phyloP scores from a whole-genome alignment of 2,329 filamentous ascomycete genomes.

The Phoma sp. region DNA sequence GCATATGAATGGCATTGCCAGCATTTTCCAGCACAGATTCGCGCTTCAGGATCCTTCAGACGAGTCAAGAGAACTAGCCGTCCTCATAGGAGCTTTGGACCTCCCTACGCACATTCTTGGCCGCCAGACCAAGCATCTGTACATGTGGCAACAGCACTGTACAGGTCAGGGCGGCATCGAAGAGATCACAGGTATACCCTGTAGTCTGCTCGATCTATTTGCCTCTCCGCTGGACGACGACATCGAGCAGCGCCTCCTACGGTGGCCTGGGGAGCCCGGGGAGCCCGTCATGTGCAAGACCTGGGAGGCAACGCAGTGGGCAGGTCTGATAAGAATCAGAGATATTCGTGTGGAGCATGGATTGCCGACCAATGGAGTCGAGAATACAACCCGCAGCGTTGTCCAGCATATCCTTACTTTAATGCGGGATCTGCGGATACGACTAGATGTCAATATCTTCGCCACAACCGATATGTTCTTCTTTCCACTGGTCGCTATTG shows the following conservation, averaged over 20 bases:
- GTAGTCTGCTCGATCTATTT: slow-evolving; percentile 11
- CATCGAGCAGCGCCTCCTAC: slow-evolving; percentile 8
- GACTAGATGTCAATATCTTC: not conserved
- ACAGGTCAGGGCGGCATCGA: slow-evolving; percentile 6
- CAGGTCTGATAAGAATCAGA: slow-evolving; percentile 8
- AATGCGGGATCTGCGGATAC: slow-evolving; percentile 3
- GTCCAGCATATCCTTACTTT: not conserved
- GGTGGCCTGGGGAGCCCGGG: slow-evolving; percentile 5
- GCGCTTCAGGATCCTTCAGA: not conserved
- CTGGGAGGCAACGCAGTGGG: slow-evolving; percentile 9
- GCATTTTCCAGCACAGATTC: slow-evolving; percentile 8
- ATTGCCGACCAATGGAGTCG: not conserved
- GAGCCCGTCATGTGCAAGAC: slow-evolving; percentile 11
- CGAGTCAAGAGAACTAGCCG: slow-evolving; percentile 7
- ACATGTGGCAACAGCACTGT: slow-evolving; percentile 14
- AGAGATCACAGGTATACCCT: slow-evolving; percentile 7
- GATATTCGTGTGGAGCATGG: slow-evolving; percentile 1
- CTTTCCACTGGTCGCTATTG: slow-evolving; percentile 1
- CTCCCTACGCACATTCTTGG: slow-evolving; percentile 11
- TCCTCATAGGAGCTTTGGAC: slow-evolving; percentile 12
- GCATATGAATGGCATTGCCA: slow-evolving; percentile 14
- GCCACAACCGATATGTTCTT: not conserved
- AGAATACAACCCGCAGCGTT: not conserved
- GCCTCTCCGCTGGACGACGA: slow-evolving; percentile 2
- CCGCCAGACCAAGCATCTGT: slow-evolving; percentile 3